Percentiles rank a stretch among this genome's conserved stretches.
phyloP scores from a whole-genome alignment of 768 basidiomycete genomes.

The Calocera cornea region DNA sequence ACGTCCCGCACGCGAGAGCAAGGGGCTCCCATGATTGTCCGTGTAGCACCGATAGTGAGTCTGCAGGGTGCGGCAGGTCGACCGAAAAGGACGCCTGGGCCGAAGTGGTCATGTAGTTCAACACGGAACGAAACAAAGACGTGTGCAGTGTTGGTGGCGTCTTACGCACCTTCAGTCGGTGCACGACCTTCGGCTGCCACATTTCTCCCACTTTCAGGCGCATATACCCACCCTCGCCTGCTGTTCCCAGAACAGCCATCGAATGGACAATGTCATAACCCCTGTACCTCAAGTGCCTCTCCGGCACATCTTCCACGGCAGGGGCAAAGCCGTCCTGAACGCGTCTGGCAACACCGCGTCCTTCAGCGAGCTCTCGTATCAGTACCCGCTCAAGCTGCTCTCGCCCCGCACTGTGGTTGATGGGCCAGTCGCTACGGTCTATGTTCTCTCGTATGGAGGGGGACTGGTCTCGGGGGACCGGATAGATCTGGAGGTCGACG shows the following conservation, averaged over 20 bases:
- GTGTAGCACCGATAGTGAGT: background rate
- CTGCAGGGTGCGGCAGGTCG: background rate
- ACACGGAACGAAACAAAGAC: background rate
- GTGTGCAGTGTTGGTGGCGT: background rate
- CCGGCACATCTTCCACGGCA: slow-evolving; percentile 8
- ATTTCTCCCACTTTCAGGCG: background rate
- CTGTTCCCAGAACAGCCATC: background rate
- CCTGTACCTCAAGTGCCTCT: background rate
- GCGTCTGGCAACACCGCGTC: slow-evolving; percentile 34
- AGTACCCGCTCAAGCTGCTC: slow-evolving; percentile 80
- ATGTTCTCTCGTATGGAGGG: slow-evolving; percentile 79
- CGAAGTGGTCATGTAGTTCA: background rate
- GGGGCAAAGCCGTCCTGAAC: slow-evolving; percentile 13
- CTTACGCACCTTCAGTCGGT: background rate
- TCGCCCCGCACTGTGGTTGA: slow-evolving; percentile 44
- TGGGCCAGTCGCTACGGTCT: slow-evolving; percentile 49
- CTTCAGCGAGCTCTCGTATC: slow-evolving; percentile 61
- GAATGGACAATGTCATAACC: background rate
- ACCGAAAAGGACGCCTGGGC: background rate
- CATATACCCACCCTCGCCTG: background rate
- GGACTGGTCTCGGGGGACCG: slow-evolving; percentile 80
- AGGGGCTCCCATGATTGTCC: background rate
- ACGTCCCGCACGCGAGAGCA: background rate
- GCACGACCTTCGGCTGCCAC: no score
- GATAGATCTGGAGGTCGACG: slow-evolving; percentile 46